phyloP scores from a whole-genome alignment of 1,284 basidiomycete species.

The Thelephora terrestris region DNA sequence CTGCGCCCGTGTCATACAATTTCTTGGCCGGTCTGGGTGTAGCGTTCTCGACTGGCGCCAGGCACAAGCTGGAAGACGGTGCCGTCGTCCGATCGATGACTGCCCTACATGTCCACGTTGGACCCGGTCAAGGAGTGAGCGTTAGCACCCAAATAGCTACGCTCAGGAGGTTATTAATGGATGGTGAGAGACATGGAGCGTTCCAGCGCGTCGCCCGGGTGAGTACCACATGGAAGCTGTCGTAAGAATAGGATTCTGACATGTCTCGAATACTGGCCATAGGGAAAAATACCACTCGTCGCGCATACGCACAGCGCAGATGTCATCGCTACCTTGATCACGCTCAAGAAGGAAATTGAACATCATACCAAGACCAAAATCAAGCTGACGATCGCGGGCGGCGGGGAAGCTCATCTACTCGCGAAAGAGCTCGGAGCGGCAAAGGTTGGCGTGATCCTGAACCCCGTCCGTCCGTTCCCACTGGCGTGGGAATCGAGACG shows the following conservation, averaged over 20 bases:
- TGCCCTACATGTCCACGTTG: slow-evolving; percentile 41
- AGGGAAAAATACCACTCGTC: slow-evolving; percentile 47
- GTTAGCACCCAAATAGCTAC: slow-evolving; percentile 55
- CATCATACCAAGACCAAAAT: slow-evolving; percentile 27
- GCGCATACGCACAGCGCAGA: slow-evolving; percentile 56
- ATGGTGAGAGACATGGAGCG: slow-evolving; percentile 34
- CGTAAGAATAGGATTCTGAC: neutral
- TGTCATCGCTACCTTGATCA: slow-evolving; percentile 67
- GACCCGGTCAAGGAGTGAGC: slow-evolving; percentile 28
- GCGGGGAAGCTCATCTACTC: slow-evolving; percentile 63
- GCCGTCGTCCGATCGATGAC: slow-evolving; percentile 41
- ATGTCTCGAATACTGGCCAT: too few species aligned
- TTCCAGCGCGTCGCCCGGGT: slow-evolving; percentile 44
- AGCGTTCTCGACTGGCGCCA: slow-evolving; percentile 35
- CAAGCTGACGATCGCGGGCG: slow-evolving; percentile 57
- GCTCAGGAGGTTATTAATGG: slow-evolving; percentile 53
- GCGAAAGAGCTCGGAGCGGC: slow-evolving; percentile 66
- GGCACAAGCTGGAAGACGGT: slow-evolving; percentile 33
- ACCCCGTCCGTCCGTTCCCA: slow-evolving; percentile 49
- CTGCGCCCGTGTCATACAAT: slow-evolving; percentile 32
- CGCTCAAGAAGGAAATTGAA: slow-evolving; percentile 69
- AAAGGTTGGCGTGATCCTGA: slow-evolving; percentile 66
- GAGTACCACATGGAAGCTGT: slow-evolving; percentile 8
- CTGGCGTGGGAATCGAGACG: slow-evolving; percentile 44
- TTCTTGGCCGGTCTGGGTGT: slow-evolving; percentile 42